Percentiles rank a stretch among this genome's conserved stretches.
These are phyloP conservation scores for Lathyrus aphaca DNA, from an alignment of 306 rosid species.

Conservation along the genomic window DNA sequence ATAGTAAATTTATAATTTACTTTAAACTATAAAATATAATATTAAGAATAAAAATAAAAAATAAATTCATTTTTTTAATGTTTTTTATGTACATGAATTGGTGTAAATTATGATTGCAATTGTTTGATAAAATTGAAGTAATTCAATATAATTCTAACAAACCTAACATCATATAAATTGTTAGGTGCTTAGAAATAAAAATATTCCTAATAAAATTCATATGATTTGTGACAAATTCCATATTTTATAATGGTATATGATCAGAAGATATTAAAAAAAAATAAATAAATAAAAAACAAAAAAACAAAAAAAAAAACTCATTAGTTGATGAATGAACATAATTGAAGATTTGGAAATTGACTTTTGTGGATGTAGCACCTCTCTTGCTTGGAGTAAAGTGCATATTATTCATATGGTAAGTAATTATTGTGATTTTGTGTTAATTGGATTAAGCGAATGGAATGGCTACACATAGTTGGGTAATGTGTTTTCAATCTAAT, in stretches of 20 bases:
- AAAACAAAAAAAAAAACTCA: conserved; percentile 7
- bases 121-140: too few relatives aligned
- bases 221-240: conserved; percentile 7
- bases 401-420: conserved; percentile 31
- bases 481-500: conserved; percentile 29
- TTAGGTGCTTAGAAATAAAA: too few relatives aligned
- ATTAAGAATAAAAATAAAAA: too few relatives aligned
- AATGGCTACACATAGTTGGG: conserved; percentile 34
- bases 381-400: conserved; percentile 34
- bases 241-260: background rate
- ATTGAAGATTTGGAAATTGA: conserved; percentile 34
- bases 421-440: conserved; percentile 40
- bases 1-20: too few relatives aligned
- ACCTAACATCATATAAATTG: too few relatives aligned
- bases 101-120: too few relatives aligned
- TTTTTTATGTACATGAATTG: too few relatives aligned
- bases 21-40: too few relatives aligned
- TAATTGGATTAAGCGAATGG: conserved; percentile 28
- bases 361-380: conserved; percentile 27
- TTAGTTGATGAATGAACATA: conserved; percentile 10
- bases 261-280: conserved; percentile 2
- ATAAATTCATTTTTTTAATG: too few relatives aligned
- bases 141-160: too few relatives aligned
- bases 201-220: background rate
- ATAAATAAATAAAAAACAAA: too few relatives aligned